These are phyloP conservation scores for Candida parachauliodes DNA, from an alignment of 805 yeast species.

Conservation along the genomic window DNA sequence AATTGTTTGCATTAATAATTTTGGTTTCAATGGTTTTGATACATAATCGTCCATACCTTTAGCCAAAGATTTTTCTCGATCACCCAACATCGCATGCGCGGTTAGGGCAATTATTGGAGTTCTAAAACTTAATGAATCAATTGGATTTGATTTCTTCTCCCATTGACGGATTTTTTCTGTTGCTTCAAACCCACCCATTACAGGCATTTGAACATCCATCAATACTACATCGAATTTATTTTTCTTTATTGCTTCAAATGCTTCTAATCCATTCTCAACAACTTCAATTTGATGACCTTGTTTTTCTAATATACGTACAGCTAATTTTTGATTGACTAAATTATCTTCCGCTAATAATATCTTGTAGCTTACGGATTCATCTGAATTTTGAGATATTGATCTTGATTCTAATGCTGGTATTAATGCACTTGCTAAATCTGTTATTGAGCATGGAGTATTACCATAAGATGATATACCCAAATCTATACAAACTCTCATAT, in stretches of 20 bases:
- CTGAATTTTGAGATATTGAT: slow-evolving; percentile 74
- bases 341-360: slow-evolving; percentile 84
- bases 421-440: slow-evolving; percentile 77
- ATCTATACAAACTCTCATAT: slow-evolving; percentile 78
- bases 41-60: slow-evolving; percentile 93
- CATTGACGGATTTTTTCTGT: slow-evolving; percentile 82
- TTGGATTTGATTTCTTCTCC: slow-evolving; percentile 77
- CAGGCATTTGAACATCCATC: slow-evolving; percentile 96
- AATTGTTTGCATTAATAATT: slow-evolving; percentile 77
- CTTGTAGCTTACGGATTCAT: slow-evolving; percentile 70
- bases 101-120: slow-evolving; percentile 88
- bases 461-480: slow-evolving; percentile 86
- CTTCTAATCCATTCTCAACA: slow-evolving; percentile 83
- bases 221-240: slow-evolving; percentile 74
- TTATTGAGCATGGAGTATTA: slow-evolving; percentile 79
- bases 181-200: slow-evolving; percentile 93
- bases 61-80: slow-evolving; percentile 78
- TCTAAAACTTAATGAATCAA: slow-evolving; percentile 63
- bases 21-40: slow-evolving; percentile 84
- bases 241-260: slow-evolving; percentile 68
- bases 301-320: slow-evolving; percentile 79
- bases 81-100: slow-evolving; percentile 94
- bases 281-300: slow-evolving; percentile 82
- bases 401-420: slow-evolving; percentile 83
- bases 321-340: slow-evolving; percentile 81